phyloP scores from a whole-genome alignment of 192 early-diverging fungal genomes.

The Thamnidium elegans region DNA sequence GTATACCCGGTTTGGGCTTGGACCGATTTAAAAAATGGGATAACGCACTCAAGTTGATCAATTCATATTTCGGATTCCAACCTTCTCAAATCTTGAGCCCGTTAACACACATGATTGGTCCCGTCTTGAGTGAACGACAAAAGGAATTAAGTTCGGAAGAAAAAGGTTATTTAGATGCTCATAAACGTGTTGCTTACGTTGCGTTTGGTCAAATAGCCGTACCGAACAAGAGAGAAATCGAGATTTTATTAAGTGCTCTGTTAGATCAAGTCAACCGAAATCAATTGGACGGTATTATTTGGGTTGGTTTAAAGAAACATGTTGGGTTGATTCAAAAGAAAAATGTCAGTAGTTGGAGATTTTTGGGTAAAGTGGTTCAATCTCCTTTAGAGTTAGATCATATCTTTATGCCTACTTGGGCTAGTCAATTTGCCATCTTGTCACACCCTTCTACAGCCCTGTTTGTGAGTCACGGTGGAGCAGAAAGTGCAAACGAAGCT shows the following conservation, averaged over 20 bases:
- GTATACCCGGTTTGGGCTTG: neutral
- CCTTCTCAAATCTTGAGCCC: neutral
- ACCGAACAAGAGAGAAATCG: neutral
- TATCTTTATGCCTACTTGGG: conserved; percentile 17
- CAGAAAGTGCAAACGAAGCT: conserved; percentile 28
- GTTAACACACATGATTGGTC: conserved; percentile 16
- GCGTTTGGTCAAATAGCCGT: conserved; percentile 23
- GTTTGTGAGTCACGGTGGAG: conserved; percentile 35
- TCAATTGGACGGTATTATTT: conserved; percentile 14
- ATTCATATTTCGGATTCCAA: neutral
- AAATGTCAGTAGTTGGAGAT: neutral
- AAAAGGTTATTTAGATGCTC: conserved; percentile 4
- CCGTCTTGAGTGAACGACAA: conserved; percentile 12
- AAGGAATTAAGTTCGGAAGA: neutral
- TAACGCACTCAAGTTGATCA: neutral
- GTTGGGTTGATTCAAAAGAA: conserved; percentile 20
- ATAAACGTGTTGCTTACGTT: conserved; percentile 18
- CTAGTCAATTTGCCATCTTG: conserved; percentile 32
- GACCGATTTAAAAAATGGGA: neutral
- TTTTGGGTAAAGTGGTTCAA: neutral
- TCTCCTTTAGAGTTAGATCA: neutral
- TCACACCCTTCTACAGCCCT: conserved; percentile 21
- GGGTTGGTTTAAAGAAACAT: conserved; percentile 8
- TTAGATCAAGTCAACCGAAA: too few relatives aligned
- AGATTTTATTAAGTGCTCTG: too few relatives aligned